These are phyloP conservation scores for Acanthamoeba triangularis DNA, from an alignment of 208 protist species.

Conservation along the genomic window DNA sequence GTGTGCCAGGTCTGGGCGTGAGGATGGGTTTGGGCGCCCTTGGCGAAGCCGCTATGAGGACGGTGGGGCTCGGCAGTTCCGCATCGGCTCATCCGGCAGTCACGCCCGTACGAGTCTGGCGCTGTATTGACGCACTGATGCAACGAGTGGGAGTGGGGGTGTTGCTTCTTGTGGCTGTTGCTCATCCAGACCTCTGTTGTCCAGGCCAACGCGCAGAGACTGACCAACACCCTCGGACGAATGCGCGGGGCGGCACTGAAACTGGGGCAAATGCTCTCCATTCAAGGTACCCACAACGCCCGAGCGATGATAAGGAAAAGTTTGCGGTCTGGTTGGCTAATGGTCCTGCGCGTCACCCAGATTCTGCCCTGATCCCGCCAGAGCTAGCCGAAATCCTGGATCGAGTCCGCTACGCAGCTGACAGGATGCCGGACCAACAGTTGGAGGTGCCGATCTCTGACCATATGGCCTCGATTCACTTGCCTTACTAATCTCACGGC, in stretches of 20 bases:
- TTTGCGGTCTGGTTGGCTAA: too few relatives aligned
- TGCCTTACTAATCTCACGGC: background rate
- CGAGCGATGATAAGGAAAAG: background rate
- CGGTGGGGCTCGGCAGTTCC: background rate
- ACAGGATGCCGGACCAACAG: conserved; percentile 88
- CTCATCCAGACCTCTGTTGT: background rate
- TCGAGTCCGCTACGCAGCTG: conserved; percentile 84
- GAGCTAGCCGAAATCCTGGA: conserved; percentile 85
- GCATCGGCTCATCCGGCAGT: conserved; percentile 14
- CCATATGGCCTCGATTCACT: background rate
- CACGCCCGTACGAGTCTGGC: background rate
- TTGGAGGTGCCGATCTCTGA: conserved; percentile 76
- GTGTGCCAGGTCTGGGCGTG: background rate
- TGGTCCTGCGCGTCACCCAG: background rate
- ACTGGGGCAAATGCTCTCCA: conserved; percentile 97
- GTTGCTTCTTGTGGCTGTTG: too few relatives aligned
- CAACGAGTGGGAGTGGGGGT: too few relatives aligned
- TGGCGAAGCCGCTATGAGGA: conserved; percentile 11
- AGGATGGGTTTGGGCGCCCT: conserved; percentile 2
- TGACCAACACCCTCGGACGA: conserved; percentile 96
- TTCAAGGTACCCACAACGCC: conserved; percentile 86
- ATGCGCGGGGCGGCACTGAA: conserved; percentile 97
- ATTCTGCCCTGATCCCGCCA: conserved; percentile 84
- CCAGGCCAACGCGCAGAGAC: conserved; percentile 87
- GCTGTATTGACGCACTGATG: background rate